These are phyloP conservation scores for Martiniozyma asiatica DNA, from an alignment of 1,139 yeast species.

Conservation along the genomic window DNA sequence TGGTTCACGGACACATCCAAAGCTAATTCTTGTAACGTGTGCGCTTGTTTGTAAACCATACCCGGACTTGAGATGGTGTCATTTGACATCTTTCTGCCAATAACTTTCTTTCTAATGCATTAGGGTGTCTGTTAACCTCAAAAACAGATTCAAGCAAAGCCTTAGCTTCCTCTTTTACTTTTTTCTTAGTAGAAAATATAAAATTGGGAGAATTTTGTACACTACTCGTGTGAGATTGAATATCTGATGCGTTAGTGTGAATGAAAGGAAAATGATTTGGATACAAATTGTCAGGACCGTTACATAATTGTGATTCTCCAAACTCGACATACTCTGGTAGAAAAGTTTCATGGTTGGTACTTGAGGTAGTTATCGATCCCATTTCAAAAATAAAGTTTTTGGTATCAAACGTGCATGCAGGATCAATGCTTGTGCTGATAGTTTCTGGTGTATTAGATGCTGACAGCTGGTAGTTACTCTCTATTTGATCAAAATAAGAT, in stretches of 20 bases:
- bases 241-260: not conserved
- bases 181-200: conserved; percentile 1
- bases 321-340: not conserved
- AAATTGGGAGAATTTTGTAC: too few species aligned
- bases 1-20: too few species aligned
- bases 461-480: too few species aligned
- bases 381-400: conserved; percentile 4
- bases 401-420: not conserved
- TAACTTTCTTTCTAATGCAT: conserved; percentile 8
- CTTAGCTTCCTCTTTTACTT: conserved; percentile 4
- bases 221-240: too few species aligned
- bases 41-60: conserved; percentile 13
- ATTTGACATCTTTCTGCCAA: conserved; percentile 9
- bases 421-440: too few species aligned
- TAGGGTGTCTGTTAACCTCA: conserved; percentile 7
- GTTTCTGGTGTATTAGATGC: too few species aligned
- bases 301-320: conserved; percentile 2
- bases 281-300: conserved; percentile 3
- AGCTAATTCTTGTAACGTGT: conserved; percentile 6
- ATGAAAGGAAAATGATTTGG: not conserved
- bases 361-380: conserved; percentile 2
- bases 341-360: not conserved
- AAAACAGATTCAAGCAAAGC: conserved; percentile 6
- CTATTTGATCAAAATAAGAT: too few species aligned
- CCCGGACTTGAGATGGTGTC: conserved; percentile 10